Conservation (phyloP, 345 rosid species). For the Ailanthus altissimus region DNA sequence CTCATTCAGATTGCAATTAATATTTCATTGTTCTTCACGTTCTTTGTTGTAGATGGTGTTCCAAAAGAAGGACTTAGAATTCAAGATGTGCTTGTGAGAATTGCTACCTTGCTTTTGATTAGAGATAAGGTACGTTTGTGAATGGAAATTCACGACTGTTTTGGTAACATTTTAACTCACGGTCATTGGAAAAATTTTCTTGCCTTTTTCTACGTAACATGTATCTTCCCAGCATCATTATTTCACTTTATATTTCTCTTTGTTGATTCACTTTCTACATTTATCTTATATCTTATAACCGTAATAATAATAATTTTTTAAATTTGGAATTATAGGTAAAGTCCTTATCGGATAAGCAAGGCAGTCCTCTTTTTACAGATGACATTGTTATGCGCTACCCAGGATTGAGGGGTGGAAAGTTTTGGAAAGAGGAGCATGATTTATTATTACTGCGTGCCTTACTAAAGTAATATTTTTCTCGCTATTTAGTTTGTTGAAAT, state of each 20-base stretch:
- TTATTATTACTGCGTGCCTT: slow-evolving; percentile 71
- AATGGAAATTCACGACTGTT: neutral
- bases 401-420: slow-evolving; percentile 74
- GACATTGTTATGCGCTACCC: slow-evolving; percentile 76
- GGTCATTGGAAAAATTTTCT: neutral
- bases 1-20: slow-evolving; percentile 8
- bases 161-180: neutral
- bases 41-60: slow-evolving; percentile 79
- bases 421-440: slow-evolving; percentile 97
- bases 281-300: slow-evolving; percentile 14
- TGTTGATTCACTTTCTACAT: slow-evolving; percentile 19
- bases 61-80: slow-evolving; percentile 99
- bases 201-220: neutral
- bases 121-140: slow-evolving; percentile 69
- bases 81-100: slow-evolving; percentile 82
- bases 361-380: slow-evolving; percentile 53
- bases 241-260: slow-evolving; percentile 13
- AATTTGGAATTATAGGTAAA: slow-evolving; percentile 48
- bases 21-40: slow-evolving; percentile 12
- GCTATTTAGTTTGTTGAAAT: slow-evolving; percentile 13
- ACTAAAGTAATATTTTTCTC: slow-evolving; percentile 60
- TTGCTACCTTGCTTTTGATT: slow-evolving; percentile 64
- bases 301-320: neutral
- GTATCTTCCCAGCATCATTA: neutral
- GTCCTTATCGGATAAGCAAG: slow-evolving; percentile 55